Evolutionary conservation across 2,329 filamentous ascomycete species (phyloP), one percentile per base, ranked within the genome.

Genomic region (Cladosporium sp.): DNA sequence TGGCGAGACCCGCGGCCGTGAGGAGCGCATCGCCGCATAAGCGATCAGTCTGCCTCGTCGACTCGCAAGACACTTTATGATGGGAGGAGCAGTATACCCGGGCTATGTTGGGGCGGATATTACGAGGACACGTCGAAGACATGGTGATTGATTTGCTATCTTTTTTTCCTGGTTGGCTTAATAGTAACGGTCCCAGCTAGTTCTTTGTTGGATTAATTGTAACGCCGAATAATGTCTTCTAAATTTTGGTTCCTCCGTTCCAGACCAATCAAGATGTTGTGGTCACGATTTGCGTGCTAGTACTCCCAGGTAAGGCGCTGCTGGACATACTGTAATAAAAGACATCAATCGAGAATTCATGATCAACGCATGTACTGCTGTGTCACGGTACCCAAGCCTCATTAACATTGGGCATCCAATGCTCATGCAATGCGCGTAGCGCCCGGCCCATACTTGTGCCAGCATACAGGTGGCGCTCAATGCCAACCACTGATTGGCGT

Each of bases 1-100:
- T 47, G 79, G 77, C 68, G 79, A 81, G 70, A 74, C 76, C 60
- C 78, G 82, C 58, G 82, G 82, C 28, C 79, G 82, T 15, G 82
- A 83, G 70, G 82, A 83, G 67, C 80, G 82, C 76, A 44, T 64
- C 28, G 61, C 36, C 61, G 61, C 61, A 44, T 64, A 64, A 64
- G 60, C 47, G 47, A n/a, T 6, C 34, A 11, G 32, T 15, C 3
- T 34, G 36, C 30, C 38, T 59, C 36, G n/a, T 59, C 30, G n/a
- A 47, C 24, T n/a, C 24, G 38, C 57, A 59, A 32, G 32, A 59
- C 21, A 38, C 57, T 59, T 59, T 59, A 59, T 59, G 57, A 59
- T 59, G 57, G 57, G 38, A 47, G 57, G 38, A 59, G 57, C 57
- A 59, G 57, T 59, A 59, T 59, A 59, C 57, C 57, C 57, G 57